Evolutionary conservation across 2,329 filamentous ascomycete genomes (phyloP).

Genomic region (Remersonia thermophila): DNA sequence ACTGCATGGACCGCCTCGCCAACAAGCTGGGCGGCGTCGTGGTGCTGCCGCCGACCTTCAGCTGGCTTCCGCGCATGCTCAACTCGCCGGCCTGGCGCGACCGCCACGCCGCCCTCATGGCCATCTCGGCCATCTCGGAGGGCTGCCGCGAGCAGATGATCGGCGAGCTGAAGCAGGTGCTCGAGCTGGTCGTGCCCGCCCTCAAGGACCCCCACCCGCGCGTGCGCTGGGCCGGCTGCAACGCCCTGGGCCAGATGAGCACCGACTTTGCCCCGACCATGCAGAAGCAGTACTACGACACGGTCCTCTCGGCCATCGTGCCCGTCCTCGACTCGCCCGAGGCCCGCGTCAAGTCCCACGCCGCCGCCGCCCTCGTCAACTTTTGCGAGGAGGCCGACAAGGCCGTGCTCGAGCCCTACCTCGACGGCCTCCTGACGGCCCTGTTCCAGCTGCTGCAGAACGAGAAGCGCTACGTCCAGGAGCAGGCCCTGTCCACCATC

Average conservation of each 20-base stretch:
- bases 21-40: slow-evolving; percentile 93
- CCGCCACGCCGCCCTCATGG: slow-evolving; percentile 93
- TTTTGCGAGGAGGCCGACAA: slow-evolving; percentile 99
- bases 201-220: slow-evolving; percentile 82
- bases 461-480: slow-evolving; percentile 90
- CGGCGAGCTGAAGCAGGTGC: slow-evolving; percentile 82
- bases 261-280: slow-evolving; percentile 97
- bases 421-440: slow-evolving; percentile 74
- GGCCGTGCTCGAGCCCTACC: slow-evolving; percentile 77
- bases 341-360: slow-evolving; percentile 89
- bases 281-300: slow-evolving; percentile 88
- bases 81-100: slow-evolving; percentile 89
- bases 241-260: slow-evolving; percentile 98
- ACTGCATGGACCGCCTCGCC: slow-evolving; percentile 93
- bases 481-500: slow-evolving; percentile 94
- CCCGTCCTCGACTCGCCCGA: slow-evolving; percentile 83
- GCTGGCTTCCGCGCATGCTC: slow-evolving; percentile 97
- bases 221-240: slow-evolving; percentile 94
- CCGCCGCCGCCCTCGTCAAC: slow-evolving; percentile 94
- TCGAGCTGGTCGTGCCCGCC: slow-evolving; percentile 88
- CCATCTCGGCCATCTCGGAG: slow-evolving; percentile 95
- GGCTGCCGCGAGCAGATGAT: slow-evolving; percentile 94
- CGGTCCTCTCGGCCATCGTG: slow-evolving; percentile 81
- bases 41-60: slow-evolving; percentile 87
- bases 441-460: slow-evolving; percentile 81